Evolutionary conservation across 352 stramenopile genomes (phyloP), one percentile per base, ranked within the genome.

Genomic region (Globisporangium uncinulatum): DNA sequence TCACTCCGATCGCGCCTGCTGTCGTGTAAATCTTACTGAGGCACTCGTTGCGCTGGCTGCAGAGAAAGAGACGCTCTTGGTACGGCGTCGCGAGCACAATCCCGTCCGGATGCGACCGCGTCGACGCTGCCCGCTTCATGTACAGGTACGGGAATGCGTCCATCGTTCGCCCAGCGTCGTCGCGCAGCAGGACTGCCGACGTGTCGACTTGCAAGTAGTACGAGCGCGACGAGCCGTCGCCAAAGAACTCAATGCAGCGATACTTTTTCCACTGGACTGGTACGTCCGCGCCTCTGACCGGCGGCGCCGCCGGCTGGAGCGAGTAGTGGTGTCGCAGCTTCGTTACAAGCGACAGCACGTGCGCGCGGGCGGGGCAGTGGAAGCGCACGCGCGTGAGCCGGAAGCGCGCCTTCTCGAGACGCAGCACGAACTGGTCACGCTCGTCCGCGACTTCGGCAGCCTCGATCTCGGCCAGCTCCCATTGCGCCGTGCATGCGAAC

Each of bases 31-130:
- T 87, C 45, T 85, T 66, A 20, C 71, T 69, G 31, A 91, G 56
- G 58, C 81, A 91, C 44, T 86, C 68, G 48, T 77, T 68, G 36
- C 81, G 69, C 39, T 80, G 71, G 15, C 54, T 62, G 64, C 78
- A 89, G 4, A 86, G 69, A 55, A 91, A 91, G 14, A 91, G 69
- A 4, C 76, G 76, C 55, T 88, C 77, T 14, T 88, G 73, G 56
- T 81, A 91, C 15, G 77, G 54, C 8, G 73, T 87, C 0, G 66
- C 71, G 24, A 91, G 54, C 55, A 88, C 74, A 57, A 91, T 69
- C 3, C 73, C 79, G 20, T 88, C 79, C 0, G 63, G 63, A 44
- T 88, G 71, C 2, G 73, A 67, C 4, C 57, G 61, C 0, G 73
- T 85, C 10, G 65, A 69, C 0, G 69, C 76, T 8, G 76, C 68